Base-by-base conservation (phyloP, 2,329 filamentous ascomycete genomes). In the Pseudogymnoascus verrucosus region DNA sequence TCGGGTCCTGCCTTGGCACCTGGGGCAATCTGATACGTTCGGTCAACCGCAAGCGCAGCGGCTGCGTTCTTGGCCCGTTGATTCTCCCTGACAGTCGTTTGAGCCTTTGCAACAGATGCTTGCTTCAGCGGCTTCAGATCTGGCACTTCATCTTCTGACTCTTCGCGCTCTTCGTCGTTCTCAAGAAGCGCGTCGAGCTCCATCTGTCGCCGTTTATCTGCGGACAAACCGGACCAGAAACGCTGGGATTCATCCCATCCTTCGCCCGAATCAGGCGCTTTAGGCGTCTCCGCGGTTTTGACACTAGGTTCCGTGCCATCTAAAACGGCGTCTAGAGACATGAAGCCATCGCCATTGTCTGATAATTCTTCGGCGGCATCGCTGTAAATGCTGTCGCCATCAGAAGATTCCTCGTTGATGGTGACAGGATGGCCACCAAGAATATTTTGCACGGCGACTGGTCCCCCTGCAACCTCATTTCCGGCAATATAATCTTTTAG, bases 321-420 rank as follows among this genome's bases (percentile, higher is more conserved):
- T 1, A 91, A 81, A 7, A 92, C 83, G 10, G 89, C 89, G 73
- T 92, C 82, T 6, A 93, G 78, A 4, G 89, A 92, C 70, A 85
- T 79, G 69, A 91, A 93, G 0, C 87, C 89, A 57, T 84, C 83
- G 3, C 80, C 71, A 31, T 16, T 16, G 12, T 90, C 86, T 0
- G 84, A 84, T 0, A 89, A 77, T 65, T 91, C 88, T 74, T 93
- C 90, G 62, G 88, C 88, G 1, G 89, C 89, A 74, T 93, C 90
- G 67, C 87, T 91, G 71, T 90, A 93, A 23, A 90, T 81, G 65
- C 83, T 87, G 60, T 77, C 78, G 12, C 76, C 76, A 63, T 86
- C 84, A 3, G 77, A 77, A n/a, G 82, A 57, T 12, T 57, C 51
- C 26, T 10, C 5, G 6, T 57, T 28, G 5, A 16, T 28, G 34